A percentile compares a stretch with the other conserved stretches of the same genome.
Conservation (phyloP, 176 grass and related monocot genomes). For the Carex parvula region DNA sequence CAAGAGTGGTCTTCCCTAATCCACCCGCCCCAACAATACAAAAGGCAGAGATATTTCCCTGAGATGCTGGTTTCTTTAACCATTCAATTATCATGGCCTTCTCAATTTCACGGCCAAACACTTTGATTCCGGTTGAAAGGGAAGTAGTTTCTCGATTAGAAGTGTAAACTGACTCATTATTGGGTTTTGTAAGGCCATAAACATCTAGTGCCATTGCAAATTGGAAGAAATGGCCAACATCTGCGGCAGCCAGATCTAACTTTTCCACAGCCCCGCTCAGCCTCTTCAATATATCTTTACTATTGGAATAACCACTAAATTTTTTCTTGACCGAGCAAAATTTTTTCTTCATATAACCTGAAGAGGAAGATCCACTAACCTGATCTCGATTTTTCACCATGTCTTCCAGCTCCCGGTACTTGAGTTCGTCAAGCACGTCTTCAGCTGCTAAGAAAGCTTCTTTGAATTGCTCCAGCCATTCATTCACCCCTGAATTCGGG, state of each 20-base stretch:
- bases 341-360: too few species aligned
- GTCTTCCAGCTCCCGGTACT: not conserved
- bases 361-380: not conserved
- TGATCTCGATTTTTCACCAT: not conserved
- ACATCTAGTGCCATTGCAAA: not conserved
- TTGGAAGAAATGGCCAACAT: not conserved
- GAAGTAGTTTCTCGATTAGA: not conserved
- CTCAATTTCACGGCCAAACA: conserved; percentile 11
- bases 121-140: not conserved
- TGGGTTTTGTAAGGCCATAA: not conserved
- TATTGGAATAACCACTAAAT: not conserved
- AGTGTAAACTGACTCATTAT: not conserved
- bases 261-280: not conserved
- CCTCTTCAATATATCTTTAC: not conserved
- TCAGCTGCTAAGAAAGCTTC: conserved; percentile 18
- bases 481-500: not conserved
- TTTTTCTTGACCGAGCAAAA: not conserved
- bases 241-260: not conserved
- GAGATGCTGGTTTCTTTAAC: not conserved
- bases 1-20: conserved; percentile 29
- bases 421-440: conserved; percentile 1
- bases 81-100: not conserved
- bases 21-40: conserved; percentile 6
- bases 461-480: conserved; percentile 19
- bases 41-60: not conserved